Percentiles rank a stretch among this genome's conserved stretches.
Conservation (phyloP, 371 early-diverging fungal species). For the Apophysomyces elegans region DNA sequence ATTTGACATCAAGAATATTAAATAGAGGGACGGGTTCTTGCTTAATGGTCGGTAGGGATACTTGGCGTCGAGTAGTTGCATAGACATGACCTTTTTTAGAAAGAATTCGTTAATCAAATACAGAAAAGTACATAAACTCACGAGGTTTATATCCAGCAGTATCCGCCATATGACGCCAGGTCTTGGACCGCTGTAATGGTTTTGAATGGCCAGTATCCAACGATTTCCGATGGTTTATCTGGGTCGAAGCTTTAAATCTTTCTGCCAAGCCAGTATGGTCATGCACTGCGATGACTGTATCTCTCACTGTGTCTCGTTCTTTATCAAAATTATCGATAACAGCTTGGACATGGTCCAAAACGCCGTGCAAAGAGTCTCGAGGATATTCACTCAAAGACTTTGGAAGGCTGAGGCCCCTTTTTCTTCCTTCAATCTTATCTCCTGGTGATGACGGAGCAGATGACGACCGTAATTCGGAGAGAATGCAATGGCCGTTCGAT, state of each 20-base stretch:
- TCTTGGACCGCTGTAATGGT: constrained; percentile 11
- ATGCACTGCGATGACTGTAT: constrained; percentile 60
- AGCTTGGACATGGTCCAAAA: constrained; percentile 50
- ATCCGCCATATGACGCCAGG: constrained; percentile 15
- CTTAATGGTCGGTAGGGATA: constrained; percentile 2
- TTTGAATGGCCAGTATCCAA: not conserved
- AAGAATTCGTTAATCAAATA: too few species aligned
- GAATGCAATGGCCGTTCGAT: constrained; percentile 8
- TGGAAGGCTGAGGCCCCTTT: constrained; percentile 3
- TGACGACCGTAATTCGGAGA: not conserved
- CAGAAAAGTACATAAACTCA: not conserved
- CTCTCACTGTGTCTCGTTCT: constrained; percentile 50
- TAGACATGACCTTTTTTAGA: not conserved
- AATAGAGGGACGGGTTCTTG: constrained; percentile 17
- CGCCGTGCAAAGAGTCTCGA: constrained; percentile 28
- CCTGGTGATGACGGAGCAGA: not conserved
- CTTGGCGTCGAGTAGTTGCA: constrained; percentile 1
- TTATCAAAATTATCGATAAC: constrained; percentile 56
- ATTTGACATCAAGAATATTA: constrained; percentile 45
- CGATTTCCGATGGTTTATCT: not conserved
- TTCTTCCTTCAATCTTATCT: not conserved
- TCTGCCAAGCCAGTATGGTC: constrained; percentile 54
- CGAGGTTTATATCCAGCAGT: not conserved
- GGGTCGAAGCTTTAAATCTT: constrained; percentile 18
- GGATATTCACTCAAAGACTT: constrained; percentile 10